These are phyloP conservation scores for Phaeoacremonium minimum DNA, from an alignment of 2,329 filamentous ascomycete genomes.

Conservation along the genomic window DNA sequence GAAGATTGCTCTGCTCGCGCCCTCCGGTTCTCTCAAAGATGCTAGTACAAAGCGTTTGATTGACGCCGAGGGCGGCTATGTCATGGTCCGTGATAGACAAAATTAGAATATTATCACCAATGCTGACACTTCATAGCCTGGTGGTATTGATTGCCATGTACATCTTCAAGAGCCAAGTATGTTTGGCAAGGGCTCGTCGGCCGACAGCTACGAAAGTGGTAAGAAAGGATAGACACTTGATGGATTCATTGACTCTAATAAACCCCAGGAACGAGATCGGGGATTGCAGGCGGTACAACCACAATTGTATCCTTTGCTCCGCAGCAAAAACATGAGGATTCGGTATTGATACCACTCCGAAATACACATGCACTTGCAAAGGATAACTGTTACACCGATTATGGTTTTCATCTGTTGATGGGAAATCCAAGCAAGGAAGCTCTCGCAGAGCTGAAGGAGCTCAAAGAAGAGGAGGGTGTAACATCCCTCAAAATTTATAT, in stretches of 20 bases:
- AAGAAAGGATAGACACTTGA: neutral
- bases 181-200: constrained; percentile 23
- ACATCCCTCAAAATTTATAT: constrained; percentile 48
- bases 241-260: neutral
- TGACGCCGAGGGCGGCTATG: constrained; percentile 35
- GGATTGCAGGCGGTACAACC: constrained; percentile 55
- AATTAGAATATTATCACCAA: neutral
- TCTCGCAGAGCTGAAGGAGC: constrained; percentile 31
- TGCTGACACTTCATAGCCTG: constrained; percentile 18
- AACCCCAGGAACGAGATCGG: constrained; percentile 42
- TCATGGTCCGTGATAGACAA: constrained; percentile 21
- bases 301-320: constrained; percentile 55
- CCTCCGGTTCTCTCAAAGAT: constrained; percentile 25
- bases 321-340: constrained; percentile 40
- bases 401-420: constrained; percentile 50
- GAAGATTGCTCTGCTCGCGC: constrained; percentile 34
- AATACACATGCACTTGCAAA: constrained; percentile 40
- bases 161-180: constrained; percentile 32
- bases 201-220: constrained; percentile 23
- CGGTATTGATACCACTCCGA: constrained; percentile 37
- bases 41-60: constrained; percentile 25
- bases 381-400: constrained; percentile 48
- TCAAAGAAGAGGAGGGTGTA: constrained; percentile 33
- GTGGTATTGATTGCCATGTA: constrained; percentile 34
- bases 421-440: constrained; percentile 36